Percentiles rank a stretch among this genome's conserved stretches.
These are phyloP conservation scores for Ilyonectria mors-panacis DNA, from an alignment of 2,329 filamentous ascomycete species.

Conservation along the genomic window DNA sequence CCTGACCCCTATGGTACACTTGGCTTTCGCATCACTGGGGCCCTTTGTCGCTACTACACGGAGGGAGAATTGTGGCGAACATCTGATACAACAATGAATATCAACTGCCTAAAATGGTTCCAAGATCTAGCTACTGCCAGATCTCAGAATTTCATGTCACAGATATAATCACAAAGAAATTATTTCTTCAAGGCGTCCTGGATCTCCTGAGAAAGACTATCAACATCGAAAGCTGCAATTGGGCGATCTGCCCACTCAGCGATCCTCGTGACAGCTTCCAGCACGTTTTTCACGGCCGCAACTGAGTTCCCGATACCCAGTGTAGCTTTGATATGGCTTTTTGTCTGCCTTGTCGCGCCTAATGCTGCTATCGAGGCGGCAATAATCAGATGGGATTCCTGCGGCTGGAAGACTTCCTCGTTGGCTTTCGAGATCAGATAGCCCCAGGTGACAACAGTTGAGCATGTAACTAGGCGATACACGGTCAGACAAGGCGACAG, in stretches of 20 bases:
- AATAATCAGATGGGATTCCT: slow-evolving; percentile 32
- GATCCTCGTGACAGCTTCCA: slow-evolving; percentile 17
- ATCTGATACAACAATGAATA: neutral
- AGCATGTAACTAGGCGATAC: slow-evolving; percentile 24
- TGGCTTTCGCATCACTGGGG: neutral
- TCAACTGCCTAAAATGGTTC: neutral
- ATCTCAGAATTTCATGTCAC: neutral
- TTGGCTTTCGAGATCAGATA: slow-evolving; percentile 34
- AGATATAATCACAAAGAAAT: neutral
- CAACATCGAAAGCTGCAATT: slow-evolving; percentile 28
- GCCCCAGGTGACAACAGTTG: slow-evolving; percentile 35
- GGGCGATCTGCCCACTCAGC: slow-evolving; percentile 29
- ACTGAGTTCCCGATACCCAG: slow-evolving; percentile 30
- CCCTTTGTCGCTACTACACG: neutral
- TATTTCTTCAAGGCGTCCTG: slow-evolving; percentile 11
- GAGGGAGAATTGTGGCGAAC: neutral
- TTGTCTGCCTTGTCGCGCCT: slow-evolving; percentile 32
- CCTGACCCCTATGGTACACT: neutral
- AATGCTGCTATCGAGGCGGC: slow-evolving; percentile 27
- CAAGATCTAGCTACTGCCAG: neutral
- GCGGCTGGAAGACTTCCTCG: slow-evolving; percentile 27
- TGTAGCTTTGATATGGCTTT: slow-evolving; percentile 32
- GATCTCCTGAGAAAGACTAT: slow-evolving; percentile 22
- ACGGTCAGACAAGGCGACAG: neutral
- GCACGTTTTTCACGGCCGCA: slow-evolving; percentile 22